Base-by-base conservation (phyloP, 2,329 filamentous ascomycete genomes). In the Rhynchosporium secalis region DNA sequence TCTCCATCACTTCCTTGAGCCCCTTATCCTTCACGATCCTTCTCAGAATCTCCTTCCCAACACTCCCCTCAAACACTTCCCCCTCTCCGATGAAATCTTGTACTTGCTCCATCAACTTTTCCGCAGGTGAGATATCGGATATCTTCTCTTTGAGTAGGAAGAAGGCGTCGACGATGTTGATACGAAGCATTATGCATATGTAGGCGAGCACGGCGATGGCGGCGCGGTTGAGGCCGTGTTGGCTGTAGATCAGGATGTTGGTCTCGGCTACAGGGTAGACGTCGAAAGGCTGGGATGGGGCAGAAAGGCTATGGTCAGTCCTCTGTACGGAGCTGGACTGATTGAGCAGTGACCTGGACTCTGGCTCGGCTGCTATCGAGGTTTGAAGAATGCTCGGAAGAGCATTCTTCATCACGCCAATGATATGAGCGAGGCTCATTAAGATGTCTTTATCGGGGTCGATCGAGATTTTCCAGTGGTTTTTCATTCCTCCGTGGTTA, bases 161-260 rank as follows among this genome's bases (percentile, higher is more conserved):
- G 49, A 52, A 52, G 15, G 49, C 49, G 3, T 52, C 49, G 2
- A 52, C 49, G 31, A 38, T 33, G n/a, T 40, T 26, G 49, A 52
- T 36, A 7, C 20, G 0, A 6, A 52, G 9, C 29, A 10, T 9
- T 10, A 4, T 20, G 15, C 31, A 38, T 33, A 52, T 38, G 33
- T 52, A 52, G 4, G 49, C 49, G 31, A 52, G 49, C 12, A 38
- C 31, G 6, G 49, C 49, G 33, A n/a, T 15, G 7, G 49, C 49
- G 8, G 49, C 49, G 15, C 31, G 49, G 31, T 52, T 52, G 9
- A 7, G 49, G 20, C 49, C 49, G 3, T 52, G 13, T n/a, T 52
- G 29, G 31, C 49, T 52, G 49, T 52, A 52, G 49, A 52, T 52
- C 29, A 52, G 49, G 31, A 52, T 52, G 31, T 36, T 31, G 7